A percentile compares a stretch with the other conserved stretches of the same genome.
phyloP scores from a whole-genome alignment of 371 early-diverging fungal species.

The Mucor circinelloides region DNA sequence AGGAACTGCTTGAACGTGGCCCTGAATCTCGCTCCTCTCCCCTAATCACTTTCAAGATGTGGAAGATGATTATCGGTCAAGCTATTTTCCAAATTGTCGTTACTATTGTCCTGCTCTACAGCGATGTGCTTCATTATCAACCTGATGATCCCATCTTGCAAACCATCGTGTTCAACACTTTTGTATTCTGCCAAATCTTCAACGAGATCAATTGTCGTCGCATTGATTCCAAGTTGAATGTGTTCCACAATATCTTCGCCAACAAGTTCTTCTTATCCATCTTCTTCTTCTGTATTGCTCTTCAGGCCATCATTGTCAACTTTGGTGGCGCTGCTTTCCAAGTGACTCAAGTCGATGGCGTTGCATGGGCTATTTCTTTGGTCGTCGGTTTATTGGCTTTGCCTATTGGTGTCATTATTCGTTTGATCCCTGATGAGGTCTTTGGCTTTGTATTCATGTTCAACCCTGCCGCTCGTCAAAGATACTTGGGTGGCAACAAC shows the following conservation, averaged over 20 bases:
- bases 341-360: constrained; percentile 43
- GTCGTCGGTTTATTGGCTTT: constrained; percentile 62
- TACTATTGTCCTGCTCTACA: constrained; percentile 53
- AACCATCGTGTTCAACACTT: constrained; percentile 78
- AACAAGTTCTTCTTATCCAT: constrained; percentile 63
- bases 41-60: constrained; percentile 67
- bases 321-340: constrained; percentile 63
- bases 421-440: constrained; percentile 61
- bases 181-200: constrained; percentile 81
- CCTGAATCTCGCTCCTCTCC: constrained; percentile 66
- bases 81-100: constrained; percentile 60
- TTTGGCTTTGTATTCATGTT: constrained; percentile 33
- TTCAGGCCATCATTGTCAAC: constrained; percentile 60
- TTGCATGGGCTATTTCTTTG: constrained; percentile 70
- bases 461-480: constrained; percentile 29
- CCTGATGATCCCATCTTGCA: constrained; percentile 43
- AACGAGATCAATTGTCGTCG: constrained; percentile 77
- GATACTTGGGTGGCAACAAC: constrained; percentile 25
- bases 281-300: constrained; percentile 50
- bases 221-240: constrained; percentile 60
- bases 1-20: constrained; percentile 56
- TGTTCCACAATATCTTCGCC: constrained; percentile 50
- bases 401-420: constrained; percentile 69
- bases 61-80: constrained; percentile 69
- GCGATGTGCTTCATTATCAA: constrained; percentile 34